Evolutionary conservation across 2,329 filamentous ascomycete genomes (phyloP).

Genomic region (Colletotrichum godetiae): DNA sequence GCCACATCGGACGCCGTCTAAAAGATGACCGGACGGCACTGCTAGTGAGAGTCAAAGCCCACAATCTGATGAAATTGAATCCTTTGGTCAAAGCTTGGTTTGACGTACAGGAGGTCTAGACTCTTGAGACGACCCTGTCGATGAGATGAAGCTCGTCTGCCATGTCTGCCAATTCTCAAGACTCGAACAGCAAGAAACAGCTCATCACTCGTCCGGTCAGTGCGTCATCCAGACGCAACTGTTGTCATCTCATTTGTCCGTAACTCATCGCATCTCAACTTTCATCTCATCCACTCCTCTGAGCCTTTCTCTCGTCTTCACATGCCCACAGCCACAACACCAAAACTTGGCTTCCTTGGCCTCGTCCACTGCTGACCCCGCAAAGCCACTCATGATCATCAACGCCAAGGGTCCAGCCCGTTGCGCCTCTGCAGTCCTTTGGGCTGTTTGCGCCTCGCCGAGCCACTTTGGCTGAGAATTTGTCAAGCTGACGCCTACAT

Average conservation of each 20-base stretch:
- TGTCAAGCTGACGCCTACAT: neutral
- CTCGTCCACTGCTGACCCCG: conserved; percentile 11
- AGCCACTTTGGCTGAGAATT: neutral
- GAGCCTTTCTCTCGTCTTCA: conserved; percentile 7
- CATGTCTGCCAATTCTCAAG: neutral
- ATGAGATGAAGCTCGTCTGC: neutral
- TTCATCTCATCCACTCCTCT: neutral
- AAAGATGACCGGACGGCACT: conserved; percentile 16
- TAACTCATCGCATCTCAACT: neutral
- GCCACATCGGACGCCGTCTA: conserved; percentile 11
- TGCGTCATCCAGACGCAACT: conserved; percentile 3
- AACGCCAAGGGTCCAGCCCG: conserved; percentile 19
- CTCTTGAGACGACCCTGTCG: neutral
- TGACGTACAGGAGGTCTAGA: neutral
- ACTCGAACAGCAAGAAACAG: neutral
- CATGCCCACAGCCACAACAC: conserved; percentile 27
- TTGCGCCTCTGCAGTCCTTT: conserved; percentile 1
- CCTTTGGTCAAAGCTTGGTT: conserved; percentile 20
- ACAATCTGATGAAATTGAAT: neutral
- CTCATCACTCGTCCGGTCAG: neutral
- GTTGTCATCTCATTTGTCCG: neutral
- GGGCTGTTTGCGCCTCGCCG: conserved; percentile 1
- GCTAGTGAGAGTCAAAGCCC: neutral
- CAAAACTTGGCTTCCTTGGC: conserved; percentile 14
- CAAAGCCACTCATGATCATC: conserved; percentile 28